phyloP scores from a whole-genome alignment of 2,329 filamentous ascomycete genomes.

The Neophaeococcomyces mojaviensis region DNA sequence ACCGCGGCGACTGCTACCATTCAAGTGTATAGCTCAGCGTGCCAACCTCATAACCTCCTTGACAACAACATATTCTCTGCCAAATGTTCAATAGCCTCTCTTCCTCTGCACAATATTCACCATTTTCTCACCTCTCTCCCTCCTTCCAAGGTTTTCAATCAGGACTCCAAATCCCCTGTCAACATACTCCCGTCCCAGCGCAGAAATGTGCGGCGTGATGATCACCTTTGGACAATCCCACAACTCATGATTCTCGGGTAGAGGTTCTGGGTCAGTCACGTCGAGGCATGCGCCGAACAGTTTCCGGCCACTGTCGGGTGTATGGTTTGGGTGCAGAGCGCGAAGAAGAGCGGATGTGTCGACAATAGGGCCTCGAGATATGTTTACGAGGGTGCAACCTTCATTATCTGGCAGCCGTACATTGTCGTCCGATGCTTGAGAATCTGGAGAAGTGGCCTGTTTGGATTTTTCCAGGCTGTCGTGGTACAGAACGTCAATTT shows the following conservation, averaged over 20 bases:
- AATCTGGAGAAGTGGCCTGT: background rate
- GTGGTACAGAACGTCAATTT: conserved; percentile 48
- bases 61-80: too few species aligned
- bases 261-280: conserved; percentile 71
- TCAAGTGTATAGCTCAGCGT: too few species aligned
- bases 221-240: conserved; percentile 64
- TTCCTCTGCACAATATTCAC: conserved; percentile 56
- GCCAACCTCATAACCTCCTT: too few species aligned
- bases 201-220: conserved; percentile 61
- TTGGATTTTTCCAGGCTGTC: background rate
- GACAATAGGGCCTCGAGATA: conserved; percentile 59
- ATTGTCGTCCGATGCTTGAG: conserved; percentile 13
- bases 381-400: conserved; percentile 53
- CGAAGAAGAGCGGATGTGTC: conserved; percentile 56
- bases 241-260: conserved; percentile 59
- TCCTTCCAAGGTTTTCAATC: conserved; percentile 47
- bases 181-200: conserved; percentile 46
- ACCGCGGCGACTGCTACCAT: too few species aligned
- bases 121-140: conserved; percentile 47
- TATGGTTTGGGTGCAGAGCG: conserved; percentile 45
- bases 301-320: conserved; percentile 20
- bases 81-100: conserved; percentile 58
- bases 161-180: conserved; percentile 53
- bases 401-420: conserved; percentile 1
- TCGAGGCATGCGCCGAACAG: conserved; percentile 65